Percentiles rank a stretch among this genome's conserved stretches.
phyloP scores from a whole-genome alignment of 2,329 filamentous ascomycete genomes.

The Metarhizium sp. region DNA sequence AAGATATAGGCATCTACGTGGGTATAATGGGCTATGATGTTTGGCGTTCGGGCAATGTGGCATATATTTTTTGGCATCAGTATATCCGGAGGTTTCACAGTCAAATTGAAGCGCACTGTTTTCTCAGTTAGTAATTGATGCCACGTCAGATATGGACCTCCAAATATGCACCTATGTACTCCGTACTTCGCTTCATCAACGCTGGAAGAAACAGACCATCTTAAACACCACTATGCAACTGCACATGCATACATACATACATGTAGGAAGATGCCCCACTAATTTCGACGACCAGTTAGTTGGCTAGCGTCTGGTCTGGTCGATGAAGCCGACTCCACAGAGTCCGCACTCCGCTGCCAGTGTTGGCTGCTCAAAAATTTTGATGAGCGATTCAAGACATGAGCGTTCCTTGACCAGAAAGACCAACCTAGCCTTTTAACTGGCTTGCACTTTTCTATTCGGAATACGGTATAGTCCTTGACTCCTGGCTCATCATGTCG shows the following conservation, averaged over 20 bases:
- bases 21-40: neutral
- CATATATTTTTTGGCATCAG: neutral
- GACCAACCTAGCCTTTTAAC: neutral
- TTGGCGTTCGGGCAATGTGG: neutral
- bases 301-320: neutral
- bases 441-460: neutral
- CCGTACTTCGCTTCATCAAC: no score
- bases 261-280: no score
- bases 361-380: neutral
- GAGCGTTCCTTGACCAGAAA: neutral
- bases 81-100: neutral
- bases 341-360: neutral
- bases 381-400: neutral
- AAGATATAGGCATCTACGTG: neutral
- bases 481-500: slow-evolving; percentile 20
- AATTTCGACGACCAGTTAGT: no score
- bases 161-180: no score
- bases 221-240: no score
- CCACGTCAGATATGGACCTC: no score
- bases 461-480: neutral
- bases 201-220: no score
- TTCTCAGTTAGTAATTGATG: neutral
- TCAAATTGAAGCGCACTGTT: neutral
- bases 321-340: neutral
- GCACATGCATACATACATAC: no score